phyloP scores from a whole-genome alignment of 495 filamentous ascomycete species.

The Cladorrhinum samala region DNA sequence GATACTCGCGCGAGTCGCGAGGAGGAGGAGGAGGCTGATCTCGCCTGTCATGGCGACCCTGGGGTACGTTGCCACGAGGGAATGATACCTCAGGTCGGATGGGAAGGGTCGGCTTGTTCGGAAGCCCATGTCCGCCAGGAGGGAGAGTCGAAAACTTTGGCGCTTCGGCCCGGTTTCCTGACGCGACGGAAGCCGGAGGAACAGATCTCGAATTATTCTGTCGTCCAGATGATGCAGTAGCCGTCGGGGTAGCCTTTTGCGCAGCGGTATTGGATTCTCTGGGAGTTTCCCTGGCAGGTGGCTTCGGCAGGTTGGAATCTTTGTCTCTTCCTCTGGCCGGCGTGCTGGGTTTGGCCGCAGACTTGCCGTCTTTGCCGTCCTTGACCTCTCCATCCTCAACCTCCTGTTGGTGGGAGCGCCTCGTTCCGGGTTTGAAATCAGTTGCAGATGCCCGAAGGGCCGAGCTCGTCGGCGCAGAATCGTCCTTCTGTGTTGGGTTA shows the following conservation, averaged over 20 bases:
- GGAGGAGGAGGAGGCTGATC: slow-evolving; percentile 12
- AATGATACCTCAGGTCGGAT: slow-evolving; percentile 41
- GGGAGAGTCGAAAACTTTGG: slow-evolving; percentile 32
- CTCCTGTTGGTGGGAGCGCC: slow-evolving; percentile 42
- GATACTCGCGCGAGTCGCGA: neutral
- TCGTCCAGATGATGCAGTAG: slow-evolving; percentile 5
- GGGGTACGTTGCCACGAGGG: slow-evolving; percentile 28
- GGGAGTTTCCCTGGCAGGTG: slow-evolving; percentile 11
- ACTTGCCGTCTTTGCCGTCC: slow-evolving; percentile 57
- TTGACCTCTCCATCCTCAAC: slow-evolving; percentile 78
- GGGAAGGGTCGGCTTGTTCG: slow-evolving; percentile 35
- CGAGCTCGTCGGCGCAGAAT: slow-evolving; percentile 24
- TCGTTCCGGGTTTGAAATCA: slow-evolving; percentile 39
- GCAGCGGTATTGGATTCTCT: slow-evolving; percentile 11
- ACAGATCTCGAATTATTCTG: slow-evolving; percentile 17
- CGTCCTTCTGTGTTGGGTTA: slow-evolving; percentile 32
- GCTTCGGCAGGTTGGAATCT: slow-evolving; percentile 8
- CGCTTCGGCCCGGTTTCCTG: slow-evolving; percentile 22
- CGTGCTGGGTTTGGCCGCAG: slow-evolving; percentile 11
- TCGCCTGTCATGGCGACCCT: slow-evolving; percentile 24
- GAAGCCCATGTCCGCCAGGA: slow-evolving; percentile 28
- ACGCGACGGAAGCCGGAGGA: slow-evolving; percentile 6
- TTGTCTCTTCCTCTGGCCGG: slow-evolving; percentile 1
- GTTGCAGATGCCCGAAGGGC: slow-evolving; percentile 37
- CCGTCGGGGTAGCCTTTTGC: slow-evolving; percentile 7